Evolutionary conservation across 805 yeast genomes (phyloP), one percentile per base, ranked within the genome.

Genomic region (Candida glaebosa): DNA sequence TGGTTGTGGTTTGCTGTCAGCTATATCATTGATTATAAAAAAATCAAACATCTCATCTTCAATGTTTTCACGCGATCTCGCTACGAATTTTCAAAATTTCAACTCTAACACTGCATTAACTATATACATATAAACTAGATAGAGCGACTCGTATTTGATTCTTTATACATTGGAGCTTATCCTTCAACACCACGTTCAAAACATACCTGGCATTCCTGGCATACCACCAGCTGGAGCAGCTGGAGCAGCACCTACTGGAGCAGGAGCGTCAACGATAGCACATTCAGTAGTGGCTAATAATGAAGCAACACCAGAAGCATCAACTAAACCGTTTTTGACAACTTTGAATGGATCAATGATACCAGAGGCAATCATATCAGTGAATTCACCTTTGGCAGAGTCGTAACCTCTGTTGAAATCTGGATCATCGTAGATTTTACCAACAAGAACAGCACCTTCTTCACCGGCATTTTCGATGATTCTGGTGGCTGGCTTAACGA

Each of bases 261-360:
- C 84, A 56, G 97, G 95, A 50, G 95, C 96, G 56, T 86, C 96
- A 45, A 89, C 96, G 59, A 93, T 87, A 49, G 97, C 97, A 67
- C 96, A 95, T 74, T 93, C 99, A 50, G 99, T 91, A 45, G 98
- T 91, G 50, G 98, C 97, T 65, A 93, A 78, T 65, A 93, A 76
- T 22, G 96, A 88, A 37, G 99, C 98, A 49, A 93, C 97, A 74
- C 98, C 96, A 38, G 95, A 79, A 47, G 99, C 98, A 60, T 93
- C 98, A 43, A 87, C 87, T 59, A 93, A 76, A 48, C 98, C 97
- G 57, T 87, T 82, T 76, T 93, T 87, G 46, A 93, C 96, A 53
- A 91, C 98, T 79, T 89, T 91, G 80, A 91, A 88, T 54, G 99
- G 99, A 69, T 93, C 99, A 58, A 91, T 88, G 71, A 93, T 91